phyloP scores from a whole-genome alignment of 163 green algal species.

The Scenedesmus sp. region DNA sequence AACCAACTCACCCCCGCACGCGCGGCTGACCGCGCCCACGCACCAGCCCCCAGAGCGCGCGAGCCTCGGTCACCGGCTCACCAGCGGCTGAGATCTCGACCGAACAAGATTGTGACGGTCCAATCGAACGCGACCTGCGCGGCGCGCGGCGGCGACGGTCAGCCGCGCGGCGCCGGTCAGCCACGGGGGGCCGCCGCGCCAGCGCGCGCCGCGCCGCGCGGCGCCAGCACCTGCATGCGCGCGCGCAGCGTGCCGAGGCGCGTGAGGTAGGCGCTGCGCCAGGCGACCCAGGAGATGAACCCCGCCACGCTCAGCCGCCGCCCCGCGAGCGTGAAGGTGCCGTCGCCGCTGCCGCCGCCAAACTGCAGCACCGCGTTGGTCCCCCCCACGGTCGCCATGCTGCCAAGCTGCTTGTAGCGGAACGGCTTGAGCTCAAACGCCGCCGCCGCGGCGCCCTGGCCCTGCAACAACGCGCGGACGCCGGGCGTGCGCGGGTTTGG shows the following conservation, averaged over 20 bases:
- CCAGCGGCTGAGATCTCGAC: slow-evolving; percentile 31
- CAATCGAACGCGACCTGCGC: slow-evolving; percentile 61
- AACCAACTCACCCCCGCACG: no score
- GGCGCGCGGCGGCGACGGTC: no score
- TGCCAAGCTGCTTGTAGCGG: slow-evolving; percentile 66
- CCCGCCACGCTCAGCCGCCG: slow-evolving; percentile 27
- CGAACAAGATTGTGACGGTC: slow-evolving; percentile 55
- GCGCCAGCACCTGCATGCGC: slow-evolving; percentile 53
- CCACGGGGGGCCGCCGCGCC: no score
- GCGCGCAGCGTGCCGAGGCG: slow-evolving; percentile 60
- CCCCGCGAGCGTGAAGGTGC: slow-evolving; percentile 40
- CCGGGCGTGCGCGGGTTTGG: no score
- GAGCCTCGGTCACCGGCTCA: no score
- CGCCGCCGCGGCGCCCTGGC: slow-evolving; percentile 9
- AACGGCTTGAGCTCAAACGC: slow-evolving; percentile 46
- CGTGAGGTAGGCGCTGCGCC: slow-evolving; percentile 67
- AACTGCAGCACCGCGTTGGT: slow-evolving; percentile 64
- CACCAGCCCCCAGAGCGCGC: no score
- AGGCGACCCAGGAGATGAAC: slow-evolving; percentile 53
- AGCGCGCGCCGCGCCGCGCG: no score
- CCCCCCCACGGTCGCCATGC: slow-evolving; percentile 73
- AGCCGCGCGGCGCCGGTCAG: no score
- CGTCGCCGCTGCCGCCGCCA: not conserved
- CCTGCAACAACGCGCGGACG: no score
- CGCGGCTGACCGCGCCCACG: no score